Evolutionary conservation across 257 asterid species (phyloP), one percentile per base, ranked within the genome.

Genomic region (Nicotiana sylvestris): DNA sequence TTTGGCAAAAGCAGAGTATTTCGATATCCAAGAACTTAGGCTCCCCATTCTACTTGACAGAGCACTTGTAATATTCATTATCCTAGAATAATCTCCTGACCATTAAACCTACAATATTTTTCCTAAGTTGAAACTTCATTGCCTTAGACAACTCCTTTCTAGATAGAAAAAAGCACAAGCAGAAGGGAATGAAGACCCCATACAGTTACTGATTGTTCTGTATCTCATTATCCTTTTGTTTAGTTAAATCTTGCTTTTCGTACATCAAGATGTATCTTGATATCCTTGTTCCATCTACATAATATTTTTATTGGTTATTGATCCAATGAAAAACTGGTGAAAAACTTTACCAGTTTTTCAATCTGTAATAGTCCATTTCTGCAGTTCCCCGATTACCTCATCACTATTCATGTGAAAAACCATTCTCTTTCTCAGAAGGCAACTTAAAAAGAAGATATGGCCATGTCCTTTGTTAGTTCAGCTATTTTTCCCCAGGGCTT

Each of bases 261-360:
- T 13, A 46, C 58, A 43, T 70, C 78, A 70, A 11, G 25, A 70
- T 46, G 13, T 49, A 72, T 46, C 61, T 72, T 25, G 79, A 46
- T 46, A 72, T 13, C 78, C 78, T 72, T 72, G 37, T 6, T 72
- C 60, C 78, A 27, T 72, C 79, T 72, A 72, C 51, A 30, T 43
- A 72, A 72, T 70, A 72, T 76, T 76, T 25, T 5, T 9, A 49
- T 12, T 76, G 64, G 62, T 51, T 49, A 13, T 39, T 15, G 46
- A 76, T 76, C 16, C 16, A 21, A 72, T 30, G 4, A 46, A 70
- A n/a, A 70, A 72, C 60, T 11, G n/a, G 46, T 30, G 16, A 46
- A 70, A 21, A 70, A 74, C 62, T 12, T 27, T 74, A 4, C 27
- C 80, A 13, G 8, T 70, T 43, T 43, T 21, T 29, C 78, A 72